Evolutionary conservation across 2,329 filamentous ascomycete genomes (phyloP).

Genomic region (Sporothrix brasiliensis): DNA sequence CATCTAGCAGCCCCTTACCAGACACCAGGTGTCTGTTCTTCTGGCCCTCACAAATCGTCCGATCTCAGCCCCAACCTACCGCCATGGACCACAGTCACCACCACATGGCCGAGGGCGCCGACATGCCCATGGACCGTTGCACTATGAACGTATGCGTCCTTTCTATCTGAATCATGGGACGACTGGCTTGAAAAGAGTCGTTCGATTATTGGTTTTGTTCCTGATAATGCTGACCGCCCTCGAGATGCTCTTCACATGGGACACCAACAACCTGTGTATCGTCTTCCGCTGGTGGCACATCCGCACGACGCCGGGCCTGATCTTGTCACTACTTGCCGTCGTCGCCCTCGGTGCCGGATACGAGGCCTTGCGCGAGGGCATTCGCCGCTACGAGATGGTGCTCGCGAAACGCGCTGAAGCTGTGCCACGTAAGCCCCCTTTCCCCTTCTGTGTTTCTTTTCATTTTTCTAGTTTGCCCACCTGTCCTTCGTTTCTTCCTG

Average conservation of each 20-base stretch:
- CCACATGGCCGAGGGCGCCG: constrained; percentile 59
- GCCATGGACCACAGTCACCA: constrained; percentile 52
- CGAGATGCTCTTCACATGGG: constrained; percentile 98
- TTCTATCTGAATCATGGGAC: not conserved
- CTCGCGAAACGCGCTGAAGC: constrained; percentile 53
- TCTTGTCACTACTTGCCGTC: constrained; percentile 81
- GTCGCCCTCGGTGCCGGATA: constrained; percentile 87
- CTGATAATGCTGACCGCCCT: not conserved
- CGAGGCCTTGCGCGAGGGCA: constrained; percentile 79
- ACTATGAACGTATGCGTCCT: constrained; percentile 77
- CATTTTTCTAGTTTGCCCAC: constrained; percentile 2
- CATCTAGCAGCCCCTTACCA: not conserved
- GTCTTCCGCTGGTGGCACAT: constrained; percentile 92
- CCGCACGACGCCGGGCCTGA: constrained; percentile 69
- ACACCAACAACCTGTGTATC: constrained; percentile 91
- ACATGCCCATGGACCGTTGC: constrained; percentile 67
- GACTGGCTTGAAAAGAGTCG: not conserved
- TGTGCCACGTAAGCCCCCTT: constrained; percentile 54
- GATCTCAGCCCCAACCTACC: not conserved
- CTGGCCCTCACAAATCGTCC: not conserved
- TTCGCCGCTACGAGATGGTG: constrained; percentile 73
- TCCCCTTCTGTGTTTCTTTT: not conserved
- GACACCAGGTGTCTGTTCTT: not conserved
- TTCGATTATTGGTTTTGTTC: not conserved
- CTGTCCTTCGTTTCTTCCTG: not conserved